phyloP scores from a whole-genome alignment of 495 filamentous ascomycete species.

The Apodospora peruviana region DNA sequence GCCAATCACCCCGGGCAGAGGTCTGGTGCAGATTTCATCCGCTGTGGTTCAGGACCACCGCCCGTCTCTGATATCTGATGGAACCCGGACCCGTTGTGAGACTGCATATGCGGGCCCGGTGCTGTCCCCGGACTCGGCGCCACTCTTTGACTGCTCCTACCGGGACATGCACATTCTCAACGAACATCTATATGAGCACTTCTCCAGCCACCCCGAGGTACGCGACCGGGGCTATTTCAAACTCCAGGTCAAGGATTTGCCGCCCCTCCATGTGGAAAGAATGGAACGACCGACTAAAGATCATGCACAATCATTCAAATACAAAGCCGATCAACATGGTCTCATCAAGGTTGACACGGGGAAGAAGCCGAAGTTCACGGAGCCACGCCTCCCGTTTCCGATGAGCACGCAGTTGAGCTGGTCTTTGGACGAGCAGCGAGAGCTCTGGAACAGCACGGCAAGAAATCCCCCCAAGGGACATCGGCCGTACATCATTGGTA shows the following conservation, averaged over 20 bases:
- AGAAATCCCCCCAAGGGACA: slow-evolving; percentile 19
- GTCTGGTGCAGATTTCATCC: not conserved
- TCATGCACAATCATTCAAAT: slow-evolving; percentile 25
- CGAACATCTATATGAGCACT: slow-evolving; percentile 24
- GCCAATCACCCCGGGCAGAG: not conserved
- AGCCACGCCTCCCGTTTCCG: slow-evolving; percentile 21
- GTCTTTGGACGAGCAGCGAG: slow-evolving; percentile 19
- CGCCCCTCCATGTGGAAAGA: slow-evolving; percentile 15
- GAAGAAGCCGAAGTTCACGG: slow-evolving; percentile 13
- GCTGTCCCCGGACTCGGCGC: slow-evolving; percentile 10
- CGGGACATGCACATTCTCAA: slow-evolving; percentile 23
- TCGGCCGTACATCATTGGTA: slow-evolving; percentile 27
- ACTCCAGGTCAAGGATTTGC: slow-evolving; percentile 21
- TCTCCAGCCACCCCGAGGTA: slow-evolving; percentile 22
- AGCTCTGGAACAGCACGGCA: slow-evolving; percentile 27
- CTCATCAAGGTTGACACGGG: slow-evolving; percentile 28
- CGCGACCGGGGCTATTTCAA: slow-evolving; percentile 27
- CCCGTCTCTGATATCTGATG: not conserved
- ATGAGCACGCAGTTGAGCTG: slow-evolving; percentile 14
- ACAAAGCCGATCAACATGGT: slow-evolving; percentile 17
- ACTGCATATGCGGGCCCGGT: not conserved
- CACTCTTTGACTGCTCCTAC: slow-evolving; percentile 25
- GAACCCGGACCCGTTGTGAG: no score
- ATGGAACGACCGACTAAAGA: slow-evolving; percentile 18
- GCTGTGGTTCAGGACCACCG: not conserved